A percentile compares a stretch with the other conserved stretches of the same genome.
These are phyloP conservation scores for Chlorella sp. DNA, from an alignment of 139 green algal species.

Conservation along the genomic window DNA sequence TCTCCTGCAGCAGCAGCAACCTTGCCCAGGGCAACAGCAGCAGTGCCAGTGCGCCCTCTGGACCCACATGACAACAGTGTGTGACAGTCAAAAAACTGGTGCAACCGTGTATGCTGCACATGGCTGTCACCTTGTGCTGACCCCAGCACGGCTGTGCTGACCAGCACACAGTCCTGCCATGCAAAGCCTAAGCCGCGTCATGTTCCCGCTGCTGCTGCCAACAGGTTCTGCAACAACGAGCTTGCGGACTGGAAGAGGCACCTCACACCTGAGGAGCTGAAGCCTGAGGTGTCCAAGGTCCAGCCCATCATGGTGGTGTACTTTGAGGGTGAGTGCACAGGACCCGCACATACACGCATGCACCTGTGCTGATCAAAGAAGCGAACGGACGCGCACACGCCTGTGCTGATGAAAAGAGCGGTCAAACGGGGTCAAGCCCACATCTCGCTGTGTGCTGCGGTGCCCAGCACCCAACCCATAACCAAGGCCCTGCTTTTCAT, in stretches of 20 bases:
- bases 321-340: conserved; percentile 56
- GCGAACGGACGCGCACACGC: too few species aligned
- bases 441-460: not conserved
- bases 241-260: conserved; percentile 48
- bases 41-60: not conserved
- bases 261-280: conserved; percentile 46
- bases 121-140: not conserved
- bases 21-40: too few species aligned
- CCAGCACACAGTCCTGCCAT: not conserved
- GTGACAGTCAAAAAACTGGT: not conserved
- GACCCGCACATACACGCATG: too few species aligned
- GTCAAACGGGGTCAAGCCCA: too few species aligned
- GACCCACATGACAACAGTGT: not conserved
- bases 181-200: too few species aligned
- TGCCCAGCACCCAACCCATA: too few species aligned
- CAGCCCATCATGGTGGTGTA: conserved; percentile 66
- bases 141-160: not conserved
- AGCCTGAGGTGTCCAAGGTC: conserved; percentile 45
- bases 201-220: too few species aligned
- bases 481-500: too few species aligned
- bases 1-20: too few species aligned
- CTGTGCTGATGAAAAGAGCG: too few species aligned
- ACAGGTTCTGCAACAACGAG: conserved; percentile 49
- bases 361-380: too few species aligned
- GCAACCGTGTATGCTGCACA: not conserved